These are phyloP conservation scores for Microdochium paspali DNA, from an alignment of 2,329 filamentous ascomycete species.

Conservation along the genomic window DNA sequence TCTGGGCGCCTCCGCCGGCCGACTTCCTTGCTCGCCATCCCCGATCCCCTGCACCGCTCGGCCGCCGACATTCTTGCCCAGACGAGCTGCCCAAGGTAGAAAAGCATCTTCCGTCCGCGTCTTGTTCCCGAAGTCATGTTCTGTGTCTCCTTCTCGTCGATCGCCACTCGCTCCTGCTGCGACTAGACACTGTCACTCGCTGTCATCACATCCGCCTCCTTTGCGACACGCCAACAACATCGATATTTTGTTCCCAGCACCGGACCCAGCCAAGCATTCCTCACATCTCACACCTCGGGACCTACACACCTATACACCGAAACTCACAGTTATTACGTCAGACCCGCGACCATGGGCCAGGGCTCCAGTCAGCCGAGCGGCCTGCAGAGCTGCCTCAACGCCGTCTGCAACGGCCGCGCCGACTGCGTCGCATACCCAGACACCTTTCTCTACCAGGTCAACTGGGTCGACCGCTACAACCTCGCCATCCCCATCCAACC, in stretches of 20 bases:
- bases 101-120: too few species aligned
- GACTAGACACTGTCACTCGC: not conserved
- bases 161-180: not conserved
- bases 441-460: constrained; percentile 31
- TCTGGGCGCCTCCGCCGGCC: too few species aligned
- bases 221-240: not conserved
- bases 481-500: constrained; percentile 40
- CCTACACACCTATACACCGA: not conserved
- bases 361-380: constrained; percentile 22
- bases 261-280: too few species aligned
- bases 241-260: too few species aligned
- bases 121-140: not conserved
- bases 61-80: too few species aligned
- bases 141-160: not conserved
- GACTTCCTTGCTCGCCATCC: too few species aligned
- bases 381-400: constrained; percentile 33
- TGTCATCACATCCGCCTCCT: not conserved
- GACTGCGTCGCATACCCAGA: constrained; percentile 37
- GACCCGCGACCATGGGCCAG: constrained; percentile 29
- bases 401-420: constrained; percentile 32
- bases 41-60: too few species aligned
- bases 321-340: not conserved
- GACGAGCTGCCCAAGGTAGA: too few species aligned
- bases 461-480: constrained; percentile 45
- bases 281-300: too few species aligned